Percentiles rank a stretch among this genome's conserved stretches.
phyloP scores from a whole-genome alignment of 768 basidiomycete genomes.

The Termitomyces sp. region DNA sequence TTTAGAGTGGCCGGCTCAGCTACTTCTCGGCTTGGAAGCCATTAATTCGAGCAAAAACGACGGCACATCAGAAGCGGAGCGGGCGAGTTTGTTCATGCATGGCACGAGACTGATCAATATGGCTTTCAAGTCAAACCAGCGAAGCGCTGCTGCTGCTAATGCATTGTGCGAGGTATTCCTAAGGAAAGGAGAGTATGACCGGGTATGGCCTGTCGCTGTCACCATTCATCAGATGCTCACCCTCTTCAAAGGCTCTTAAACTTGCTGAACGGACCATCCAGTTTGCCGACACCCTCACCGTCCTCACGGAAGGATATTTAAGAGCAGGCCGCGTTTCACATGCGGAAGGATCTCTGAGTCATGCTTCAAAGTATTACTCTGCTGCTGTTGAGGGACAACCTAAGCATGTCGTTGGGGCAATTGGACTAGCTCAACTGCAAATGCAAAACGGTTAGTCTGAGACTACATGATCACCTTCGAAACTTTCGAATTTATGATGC shows the following conservation, averaged over 20 bases:
- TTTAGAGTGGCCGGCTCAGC: slow-evolving; percentile 69
- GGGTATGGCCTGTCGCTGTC: slow-evolving; percentile 34
- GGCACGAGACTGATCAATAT: slow-evolving; percentile 72
- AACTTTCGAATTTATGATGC: background rate
- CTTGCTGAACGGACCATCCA: slow-evolving; percentile 92
- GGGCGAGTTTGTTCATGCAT: slow-evolving; percentile 51
- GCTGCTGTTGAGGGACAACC: slow-evolving; percentile 64
- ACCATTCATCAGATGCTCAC: background rate
- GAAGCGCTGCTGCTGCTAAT: slow-evolving; percentile 79
- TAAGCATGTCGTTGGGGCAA: slow-evolving; percentile 72
- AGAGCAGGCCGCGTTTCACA: slow-evolving; percentile 81
- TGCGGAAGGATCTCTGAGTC: slow-evolving; percentile 56
- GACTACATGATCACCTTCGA: background rate
- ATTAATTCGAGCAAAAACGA: slow-evolving; percentile 83
- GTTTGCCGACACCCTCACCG: slow-evolving; percentile 83
- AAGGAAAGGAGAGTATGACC: slow-evolving; percentile 59
- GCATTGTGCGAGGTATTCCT: slow-evolving; percentile 79
- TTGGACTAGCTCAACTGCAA: slow-evolving; percentile 87
- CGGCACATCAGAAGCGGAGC: slow-evolving; percentile 57
- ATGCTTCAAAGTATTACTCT: slow-evolving; percentile 71
- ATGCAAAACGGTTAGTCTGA: slow-evolving; percentile 63
- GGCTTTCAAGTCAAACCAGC: slow-evolving; percentile 78
- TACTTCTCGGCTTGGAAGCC: slow-evolving; percentile 82
- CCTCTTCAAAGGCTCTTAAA: slow-evolving; percentile 66
- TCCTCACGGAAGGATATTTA: slow-evolving; percentile 85